These are phyloP conservation scores for Trametes cinnabarina DNA, from an alignment of 768 basidiomycete genomes.

Conservation along the genomic window DNA sequence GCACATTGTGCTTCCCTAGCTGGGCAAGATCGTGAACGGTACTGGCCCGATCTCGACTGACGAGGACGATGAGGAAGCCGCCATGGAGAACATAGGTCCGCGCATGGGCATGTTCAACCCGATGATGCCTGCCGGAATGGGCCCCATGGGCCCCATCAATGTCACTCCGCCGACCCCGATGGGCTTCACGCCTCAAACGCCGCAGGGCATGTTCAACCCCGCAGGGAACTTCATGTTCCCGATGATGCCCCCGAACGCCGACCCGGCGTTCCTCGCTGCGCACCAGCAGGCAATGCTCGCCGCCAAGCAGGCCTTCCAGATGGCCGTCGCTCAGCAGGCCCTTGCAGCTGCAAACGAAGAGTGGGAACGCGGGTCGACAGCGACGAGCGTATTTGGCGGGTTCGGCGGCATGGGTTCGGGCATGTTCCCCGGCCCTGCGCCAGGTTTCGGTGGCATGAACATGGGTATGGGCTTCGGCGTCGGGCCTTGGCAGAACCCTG, in stretches of 20 bases:
- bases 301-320: slow-evolving; percentile 88
- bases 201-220: slow-evolving; percentile 35
- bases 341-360: slow-evolving; percentile 87
- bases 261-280: slow-evolving; percentile 62
- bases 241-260: slow-evolving; percentile 39
- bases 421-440: slow-evolving; percentile 43
- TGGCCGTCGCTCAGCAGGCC: slow-evolving; percentile 88
- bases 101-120: slow-evolving; percentile 39
- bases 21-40: slow-evolving; percentile 87
- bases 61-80: slow-evolving; percentile 34
- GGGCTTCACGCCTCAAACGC: slow-evolving; percentile 17
- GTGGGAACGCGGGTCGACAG: slow-evolving; percentile 78
- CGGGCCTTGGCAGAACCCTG: slow-evolving; percentile 32
- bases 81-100: slow-evolving; percentile 28
- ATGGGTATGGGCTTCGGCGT: slow-evolving; percentile 27
- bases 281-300: slow-evolving; percentile 87
- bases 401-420: slow-evolving; percentile 31
- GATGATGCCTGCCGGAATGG: slow-evolving; percentile 24
- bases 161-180: slow-evolving; percentile 23
- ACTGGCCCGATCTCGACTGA: slow-evolving; percentile 52
- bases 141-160: slow-evolving; percentile 22
- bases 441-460: slow-evolving; percentile 21
- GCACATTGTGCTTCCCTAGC: slow-evolving; percentile 40
- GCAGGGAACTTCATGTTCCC: slow-evolving; percentile 27
- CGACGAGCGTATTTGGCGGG: slow-evolving; percentile 33